Evolutionary conservation across 2,329 filamentous ascomycete species (phyloP), one percentile per base, ranked within the genome.

Genomic region (Aspergillus brunneoviolaceus): DNA sequence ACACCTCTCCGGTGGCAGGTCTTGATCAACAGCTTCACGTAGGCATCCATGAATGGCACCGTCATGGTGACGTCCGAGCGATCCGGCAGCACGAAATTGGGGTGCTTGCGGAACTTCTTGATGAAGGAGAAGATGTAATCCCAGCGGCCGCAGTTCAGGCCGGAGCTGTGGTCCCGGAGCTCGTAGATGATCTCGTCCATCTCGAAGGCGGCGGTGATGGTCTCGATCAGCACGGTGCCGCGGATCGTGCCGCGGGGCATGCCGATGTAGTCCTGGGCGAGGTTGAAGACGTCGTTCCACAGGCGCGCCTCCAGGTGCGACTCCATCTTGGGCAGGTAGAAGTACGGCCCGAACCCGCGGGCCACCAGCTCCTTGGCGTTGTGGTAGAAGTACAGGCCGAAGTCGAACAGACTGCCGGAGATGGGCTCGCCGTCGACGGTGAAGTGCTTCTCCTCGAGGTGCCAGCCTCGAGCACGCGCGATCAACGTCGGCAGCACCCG

Each of bases 101-200:
- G 84, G 83, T 97, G 95, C 73, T 96, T 87, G 75, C 95, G 91
- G 89, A 98, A 96, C 80, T 96, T 96, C 86, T 99, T 99, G 84
- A 99, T 98, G 74, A 94, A 92, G 77, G 90, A 95, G 85, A 99
- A 99, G 81, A 99, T 98, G 84, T 99, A 99, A 76, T 99, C 95
- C 95, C 95, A 99, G 69, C 95, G 90, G 66, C 95, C 95, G 79
- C 95, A 98, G 87, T 99, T 99, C 73, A 99, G 87, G 51, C 95
- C 95, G 6, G 94, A 90, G 77, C 89, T 94, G 84, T 99, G 95
- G 75, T 98, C 94, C 62, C 95, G 90, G 68, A 99, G 89, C 82
- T 98, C 95, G 79, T 97, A 99, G 80, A 99, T 98, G 80, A 99
- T 98, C 87, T 99, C 95, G 72, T 99, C 95, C 95, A 99, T 99